Conservation (phyloP, 192 early-diverging fungal genomes). For the Chytriomyces hyalinus region DNA sequence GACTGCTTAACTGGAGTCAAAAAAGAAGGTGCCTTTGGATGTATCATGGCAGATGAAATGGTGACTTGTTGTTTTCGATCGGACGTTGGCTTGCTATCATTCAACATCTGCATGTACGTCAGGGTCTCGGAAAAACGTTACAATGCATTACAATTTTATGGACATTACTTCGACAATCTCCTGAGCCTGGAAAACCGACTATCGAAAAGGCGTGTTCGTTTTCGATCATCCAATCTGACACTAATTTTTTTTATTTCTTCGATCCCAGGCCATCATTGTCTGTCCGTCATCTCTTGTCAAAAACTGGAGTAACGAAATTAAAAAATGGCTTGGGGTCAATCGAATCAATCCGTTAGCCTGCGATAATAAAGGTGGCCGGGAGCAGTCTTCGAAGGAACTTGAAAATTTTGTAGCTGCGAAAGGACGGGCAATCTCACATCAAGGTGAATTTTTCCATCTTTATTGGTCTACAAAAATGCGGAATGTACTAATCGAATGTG, state of each 20-base stretch:
- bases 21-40: slow-evolving; percentile 79
- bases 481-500: not conserved
- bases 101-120: not conserved
- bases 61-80: slow-evolving; percentile 26
- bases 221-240: slow-evolving; percentile 10
- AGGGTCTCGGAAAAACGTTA: slow-evolving; percentile 64
- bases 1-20: slow-evolving; percentile 81
- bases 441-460: slow-evolving; percentile 48
- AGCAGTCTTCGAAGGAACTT: slow-evolving; percentile 79
- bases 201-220: slow-evolving; percentile 78
- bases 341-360: slow-evolving; percentile 85
- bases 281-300: slow-evolving; percentile 93
- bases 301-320: slow-evolving; percentile 98
- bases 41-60: slow-evolving; percentile 99
- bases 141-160: slow-evolving; percentile 92
- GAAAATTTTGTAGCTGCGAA: slow-evolving; percentile 81
- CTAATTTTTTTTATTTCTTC: not conserved
- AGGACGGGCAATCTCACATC: slow-evolving; percentile 84
- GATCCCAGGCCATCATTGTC: slow-evolving; percentile 75
- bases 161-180: slow-evolving; percentile 94
- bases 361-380: slow-evolving; percentile 88
- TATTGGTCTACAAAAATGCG: not conserved
- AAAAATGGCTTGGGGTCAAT: slow-evolving; percentile 90
- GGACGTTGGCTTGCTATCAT: not conserved
- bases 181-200: slow-evolving; percentile 82